Evolutionary conservation across 2,329 filamentous ascomycete species (phyloP).

Genomic region (Bipolaris cookei): DNA sequence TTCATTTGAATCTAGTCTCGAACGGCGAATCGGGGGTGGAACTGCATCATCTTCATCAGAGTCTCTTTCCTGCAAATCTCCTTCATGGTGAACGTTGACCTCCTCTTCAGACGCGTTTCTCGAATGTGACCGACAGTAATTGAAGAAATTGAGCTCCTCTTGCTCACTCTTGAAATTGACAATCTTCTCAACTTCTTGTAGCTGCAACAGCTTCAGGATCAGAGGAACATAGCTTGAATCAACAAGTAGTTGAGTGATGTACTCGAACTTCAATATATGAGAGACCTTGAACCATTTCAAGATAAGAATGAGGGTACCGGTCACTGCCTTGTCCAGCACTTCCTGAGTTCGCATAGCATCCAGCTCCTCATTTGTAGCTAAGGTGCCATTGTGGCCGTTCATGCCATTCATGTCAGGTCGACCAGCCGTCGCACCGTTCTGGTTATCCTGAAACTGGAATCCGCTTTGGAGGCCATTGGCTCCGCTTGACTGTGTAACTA

Average conservation of each 20-base stretch:
- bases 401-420: slow-evolving; percentile 42
- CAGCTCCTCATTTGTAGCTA: slow-evolving; percentile 68
- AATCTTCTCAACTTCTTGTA: slow-evolving; percentile 90
- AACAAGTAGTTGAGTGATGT: slow-evolving; percentile 87
- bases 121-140: slow-evolving; percentile 79
- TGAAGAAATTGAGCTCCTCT: slow-evolving; percentile 86
- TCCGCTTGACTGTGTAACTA: slow-evolving; percentile 66
- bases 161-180: slow-evolving; percentile 86
- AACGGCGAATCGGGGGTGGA: slow-evolving; percentile 78
- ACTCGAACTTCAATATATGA: slow-evolving; percentile 94
- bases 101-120: slow-evolving; percentile 58
- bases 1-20: slow-evolving; percentile 47
- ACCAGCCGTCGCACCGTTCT: slow-evolving; percentile 47
- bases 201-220: slow-evolving; percentile 89
- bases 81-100: slow-evolving; percentile 19
- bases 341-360: slow-evolving; percentile 83
- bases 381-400: slow-evolving; percentile 33
- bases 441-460: slow-evolving; percentile 51
- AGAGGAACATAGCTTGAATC: slow-evolving; percentile 95
- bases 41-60: slow-evolving; percentile 69
- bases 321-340: slow-evolving; percentile 88
- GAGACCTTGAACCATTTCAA: slow-evolving; percentile 97
- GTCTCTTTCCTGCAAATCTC: slow-evolving; percentile 31
- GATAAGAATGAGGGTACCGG: slow-evolving; percentile 84
- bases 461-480: slow-evolving; percentile 58